phyloP scores from a whole-genome alignment of 108 stramenopile genomes.

The Stephanodiscus triporus region DNA sequence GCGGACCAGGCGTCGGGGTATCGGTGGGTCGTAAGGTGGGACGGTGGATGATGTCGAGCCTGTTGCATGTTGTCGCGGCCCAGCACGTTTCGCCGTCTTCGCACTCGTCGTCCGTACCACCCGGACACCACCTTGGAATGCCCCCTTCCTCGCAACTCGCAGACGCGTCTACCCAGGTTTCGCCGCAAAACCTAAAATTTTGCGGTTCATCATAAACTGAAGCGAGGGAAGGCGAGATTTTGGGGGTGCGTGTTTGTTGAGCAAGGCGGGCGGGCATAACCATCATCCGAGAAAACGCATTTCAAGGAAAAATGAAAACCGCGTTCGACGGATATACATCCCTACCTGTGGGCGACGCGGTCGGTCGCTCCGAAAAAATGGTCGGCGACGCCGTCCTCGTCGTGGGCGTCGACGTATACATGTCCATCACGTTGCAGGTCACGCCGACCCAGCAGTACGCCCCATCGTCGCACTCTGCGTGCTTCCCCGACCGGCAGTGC shows the following conservation, averaged over 20 bases:
- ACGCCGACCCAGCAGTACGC: background rate
- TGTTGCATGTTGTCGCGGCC: background rate
- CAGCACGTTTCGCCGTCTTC: background rate
- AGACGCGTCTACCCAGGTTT: background rate
- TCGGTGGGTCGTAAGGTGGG: background rate
- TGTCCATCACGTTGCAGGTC: background rate
- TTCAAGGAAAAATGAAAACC: too few relatives aligned
- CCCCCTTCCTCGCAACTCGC: background rate
- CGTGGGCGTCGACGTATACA: background rate
- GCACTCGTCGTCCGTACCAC: background rate
- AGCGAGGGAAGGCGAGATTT: background rate
- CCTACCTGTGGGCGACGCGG: background rate
- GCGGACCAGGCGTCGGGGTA: background rate
- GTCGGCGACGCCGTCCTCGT: background rate
- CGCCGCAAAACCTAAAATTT: background rate
- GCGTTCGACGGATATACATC: too few relatives aligned
- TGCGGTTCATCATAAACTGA: background rate
- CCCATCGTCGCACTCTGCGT: background rate
- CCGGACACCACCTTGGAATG: background rate
- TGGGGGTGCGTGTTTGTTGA: background rate
- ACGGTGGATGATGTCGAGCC: background rate
- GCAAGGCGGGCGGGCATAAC: background rate
- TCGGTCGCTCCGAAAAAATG: background rate
- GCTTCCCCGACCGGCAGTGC: background rate
- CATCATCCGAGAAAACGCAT: background rate